These are phyloP conservation scores for Eucalyptus tenuipes DNA, from an alignment of 345 rosid species.

Conservation along the genomic window DNA sequence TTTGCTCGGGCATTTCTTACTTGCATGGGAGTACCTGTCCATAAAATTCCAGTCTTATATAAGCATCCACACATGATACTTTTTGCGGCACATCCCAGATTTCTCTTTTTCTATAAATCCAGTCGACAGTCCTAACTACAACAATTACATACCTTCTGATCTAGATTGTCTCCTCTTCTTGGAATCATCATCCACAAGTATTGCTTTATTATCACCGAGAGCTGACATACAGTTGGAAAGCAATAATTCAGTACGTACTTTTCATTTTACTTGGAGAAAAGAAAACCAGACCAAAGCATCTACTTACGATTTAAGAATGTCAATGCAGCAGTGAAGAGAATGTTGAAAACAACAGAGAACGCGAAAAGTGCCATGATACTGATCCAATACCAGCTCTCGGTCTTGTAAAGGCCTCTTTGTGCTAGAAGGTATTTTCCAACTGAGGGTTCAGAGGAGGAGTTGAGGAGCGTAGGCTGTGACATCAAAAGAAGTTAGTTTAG, in stretches of 20 bases:
- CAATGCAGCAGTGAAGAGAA: constrained; percentile 23
- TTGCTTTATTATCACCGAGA: neutral
- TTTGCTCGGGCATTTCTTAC: neutral
- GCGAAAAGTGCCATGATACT: constrained; percentile 33
- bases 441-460: neutral
- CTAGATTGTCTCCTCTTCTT: neutral
- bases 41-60: neutral
- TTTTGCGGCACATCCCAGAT: neutral
- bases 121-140: neutral
- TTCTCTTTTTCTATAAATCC: neutral
- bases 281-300: neutral
- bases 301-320: constrained; percentile 45
- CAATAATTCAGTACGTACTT: neutral
- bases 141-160: neutral
- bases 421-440: constrained; percentile 6
- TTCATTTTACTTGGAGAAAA: too few relatives aligned
- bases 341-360: constrained; percentile 30
- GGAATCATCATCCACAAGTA: neutral
- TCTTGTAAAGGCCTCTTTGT: constrained; percentile 26
- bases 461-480: neutral
- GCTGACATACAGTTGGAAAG: neutral
- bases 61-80: neutral
- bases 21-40: neutral
- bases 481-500: neutral
- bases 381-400: constrained; percentile 60